Base-by-base conservation (phyloP, 306 rosid genomes). In the Hippophae gyantsensis region DNA sequence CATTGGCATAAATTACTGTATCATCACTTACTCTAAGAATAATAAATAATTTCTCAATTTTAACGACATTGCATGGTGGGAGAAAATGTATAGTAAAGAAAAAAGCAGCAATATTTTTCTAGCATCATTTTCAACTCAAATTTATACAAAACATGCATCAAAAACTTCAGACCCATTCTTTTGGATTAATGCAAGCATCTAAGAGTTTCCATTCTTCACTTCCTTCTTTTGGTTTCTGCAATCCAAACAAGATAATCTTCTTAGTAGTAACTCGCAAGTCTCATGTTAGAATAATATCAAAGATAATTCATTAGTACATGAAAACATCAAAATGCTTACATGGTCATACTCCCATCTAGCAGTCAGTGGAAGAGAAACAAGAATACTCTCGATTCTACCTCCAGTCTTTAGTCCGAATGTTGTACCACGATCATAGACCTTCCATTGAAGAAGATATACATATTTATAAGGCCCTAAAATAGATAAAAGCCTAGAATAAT, bases 371-470 rank as follows among this genome's bases (percentile, higher is more conserved):
- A 92, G 95, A 69, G 98, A 87, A 56, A 92, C 98, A 64, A 92
- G 96, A 74, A 92, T 92, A 80, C 98, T 92, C 81, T 92, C 98
- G 32, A 92, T 92, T 67, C 98, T 83, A 54, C 96, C 98, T 63
- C 98, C 98, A 0, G 98, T 92, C 83, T 87, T 87, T n/a, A 87
- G 77, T 58, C 98, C 98, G 75, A 92, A 92, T 49, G 98, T 92
- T 51, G 98, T 92, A 47, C 98, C 98, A 12, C 96, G 89, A 63
- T 92, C 98, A 65, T 92, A 92, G 57, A 92, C 98, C 98, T 92
- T 74, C 40, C 13, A 56, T 66, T 10, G 40, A 66, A 63, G 47
- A 26, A 9, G 38, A 26, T 61, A 42, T 9, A 52, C 2, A 56
- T 23, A 48, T 27, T 27, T 50, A 48, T 61, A 45, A 59, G 62